Evolutionary conservation across 495 filamentous ascomycete species (phyloP).

Genomic region (Xylaria acuta): DNA sequence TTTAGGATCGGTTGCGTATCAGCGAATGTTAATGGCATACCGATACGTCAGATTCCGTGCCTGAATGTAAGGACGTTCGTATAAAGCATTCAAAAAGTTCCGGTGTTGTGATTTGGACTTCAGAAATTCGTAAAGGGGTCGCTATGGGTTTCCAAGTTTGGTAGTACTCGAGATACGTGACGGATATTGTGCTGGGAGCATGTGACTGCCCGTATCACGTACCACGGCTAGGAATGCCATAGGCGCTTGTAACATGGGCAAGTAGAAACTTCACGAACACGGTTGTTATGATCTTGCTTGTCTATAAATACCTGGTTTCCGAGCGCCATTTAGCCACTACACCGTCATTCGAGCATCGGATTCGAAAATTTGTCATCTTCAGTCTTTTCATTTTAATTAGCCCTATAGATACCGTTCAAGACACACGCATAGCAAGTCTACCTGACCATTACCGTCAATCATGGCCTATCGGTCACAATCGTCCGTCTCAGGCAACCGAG

Average conservation of each 20-base stretch:
- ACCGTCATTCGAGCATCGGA: background rate
- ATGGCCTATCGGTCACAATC: background rate
- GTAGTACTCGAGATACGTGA: background rate
- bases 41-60: too few species aligned
- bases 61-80: too few species aligned
- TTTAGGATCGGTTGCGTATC: too few species aligned
- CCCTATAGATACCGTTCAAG: background rate
- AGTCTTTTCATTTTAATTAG: too few species aligned
- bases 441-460: too few species aligned
- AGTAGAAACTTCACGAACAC: background rate
- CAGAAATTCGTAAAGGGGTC: background rate
- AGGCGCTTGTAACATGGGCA: background rate
- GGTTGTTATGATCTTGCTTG: too few species aligned
- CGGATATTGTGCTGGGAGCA: background rate
- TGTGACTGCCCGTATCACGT: background rate
- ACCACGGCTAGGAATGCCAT: background rate
- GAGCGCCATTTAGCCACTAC: background rate
- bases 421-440: background rate
- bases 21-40: too few species aligned
- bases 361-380: background rate
- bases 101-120: too few species aligned
- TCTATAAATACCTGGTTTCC: too few species aligned
- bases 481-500: background rate
- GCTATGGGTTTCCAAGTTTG: background rate
- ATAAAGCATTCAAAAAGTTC: too few species aligned